Conservation (phyloP, 805 yeast genomes). For the Candida hungchunana region DNA sequence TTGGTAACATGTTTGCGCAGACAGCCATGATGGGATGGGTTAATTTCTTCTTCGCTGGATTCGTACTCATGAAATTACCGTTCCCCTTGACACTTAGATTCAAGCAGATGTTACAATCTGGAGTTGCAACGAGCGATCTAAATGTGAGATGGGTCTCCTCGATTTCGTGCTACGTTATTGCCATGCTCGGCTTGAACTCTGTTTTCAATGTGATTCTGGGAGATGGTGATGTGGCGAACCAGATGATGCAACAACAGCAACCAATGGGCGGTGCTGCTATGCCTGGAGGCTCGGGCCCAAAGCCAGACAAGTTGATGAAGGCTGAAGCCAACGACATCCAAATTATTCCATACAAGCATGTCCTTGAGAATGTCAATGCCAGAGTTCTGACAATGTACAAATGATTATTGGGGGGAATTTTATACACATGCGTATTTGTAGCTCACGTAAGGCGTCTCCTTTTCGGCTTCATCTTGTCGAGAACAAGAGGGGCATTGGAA, state of each 20-base stretch:
- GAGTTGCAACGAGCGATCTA: slow-evolving; percentile 77
- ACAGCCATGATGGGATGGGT: slow-evolving; percentile 96
- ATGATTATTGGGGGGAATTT: no score
- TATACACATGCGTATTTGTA: no score
- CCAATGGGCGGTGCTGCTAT: slow-evolving; percentile 30
- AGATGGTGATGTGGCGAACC: slow-evolving; percentile 39
- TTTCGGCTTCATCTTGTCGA: slow-evolving; percentile 6
- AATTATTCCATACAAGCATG: slow-evolving; percentile 51
- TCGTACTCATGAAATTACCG: slow-evolving; percentile 82
- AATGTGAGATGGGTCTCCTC: slow-evolving; percentile 92
- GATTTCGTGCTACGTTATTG: slow-evolving; percentile 93
- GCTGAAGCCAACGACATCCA: slow-evolving; percentile 73
- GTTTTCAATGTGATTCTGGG: slow-evolving; percentile 69
- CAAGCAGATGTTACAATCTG: slow-evolving; percentile 88
- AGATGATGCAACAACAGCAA: slow-evolving; percentile 23
- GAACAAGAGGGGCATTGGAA: slow-evolving; percentile 7
- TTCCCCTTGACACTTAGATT: slow-evolving; percentile 87
- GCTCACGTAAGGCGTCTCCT: slow-evolving; percentile 8
- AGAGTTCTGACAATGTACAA: slow-evolving; percentile 37
- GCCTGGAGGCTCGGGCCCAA: slow-evolving; percentile 47
- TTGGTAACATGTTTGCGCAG: slow-evolving; percentile 85
- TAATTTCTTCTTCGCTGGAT: slow-evolving; percentile 87
- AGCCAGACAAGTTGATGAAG: slow-evolving; percentile 54
- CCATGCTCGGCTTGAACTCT: slow-evolving; percentile 77
- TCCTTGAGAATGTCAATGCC: slow-evolving; percentile 57